Conservation (phyloP, 2,329 filamentous ascomycete species). For the Phoma herbarum region DNA sequence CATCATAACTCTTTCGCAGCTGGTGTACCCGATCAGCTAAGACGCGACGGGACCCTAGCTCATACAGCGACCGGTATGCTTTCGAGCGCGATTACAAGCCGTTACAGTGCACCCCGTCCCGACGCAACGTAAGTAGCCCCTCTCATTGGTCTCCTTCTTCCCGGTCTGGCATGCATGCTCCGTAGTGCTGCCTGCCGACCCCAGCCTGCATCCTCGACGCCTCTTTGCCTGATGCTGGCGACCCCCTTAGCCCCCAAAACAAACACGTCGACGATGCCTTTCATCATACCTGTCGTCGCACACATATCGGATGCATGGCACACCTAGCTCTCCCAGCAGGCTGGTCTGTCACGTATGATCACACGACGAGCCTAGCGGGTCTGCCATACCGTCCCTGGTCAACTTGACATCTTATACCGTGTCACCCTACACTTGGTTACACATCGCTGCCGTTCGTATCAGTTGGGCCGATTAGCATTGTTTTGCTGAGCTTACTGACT, state of each 20-base stretch:
- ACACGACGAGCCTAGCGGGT: slow-evolving; percentile 54
- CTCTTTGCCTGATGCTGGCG: slow-evolving; percentile 50
- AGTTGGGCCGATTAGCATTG: slow-evolving; percentile 38
- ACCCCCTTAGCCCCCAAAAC: slow-evolving; percentile 48
- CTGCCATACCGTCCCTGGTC: slow-evolving; percentile 49
- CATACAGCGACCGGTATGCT: slow-evolving; percentile 57
- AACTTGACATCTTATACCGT: slow-evolving; percentile 52
- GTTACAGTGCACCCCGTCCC: slow-evolving; percentile 63
- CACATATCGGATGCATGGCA: slow-evolving; percentile 50
- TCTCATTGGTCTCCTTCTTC: slow-evolving; percentile 51
- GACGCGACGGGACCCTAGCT: slow-evolving; percentile 60
- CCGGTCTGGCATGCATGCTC: slow-evolving; percentile 45
- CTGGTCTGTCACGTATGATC: slow-evolving; percentile 55
- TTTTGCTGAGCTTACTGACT: slow-evolving; percentile 48
- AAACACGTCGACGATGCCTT: slow-evolving; percentile 53
- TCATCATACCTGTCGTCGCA: slow-evolving; percentile 48
- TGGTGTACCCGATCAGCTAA: slow-evolving; percentile 58
- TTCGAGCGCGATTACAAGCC: slow-evolving; percentile 58
- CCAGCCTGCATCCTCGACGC: slow-evolving; percentile 49
- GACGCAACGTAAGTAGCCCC: slow-evolving; percentile 63
- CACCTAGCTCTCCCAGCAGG: slow-evolving; percentile 49
- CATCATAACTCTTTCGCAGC: slow-evolving; percentile 55
- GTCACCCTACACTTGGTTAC: slow-evolving; percentile 51
- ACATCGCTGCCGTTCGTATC: slow-evolving; percentile 50
- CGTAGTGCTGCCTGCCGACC: slow-evolving; percentile 51